Base-by-base conservation (phyloP, 1,139 yeast genomes). In the Saccharomycopsis hybrid region DNA sequence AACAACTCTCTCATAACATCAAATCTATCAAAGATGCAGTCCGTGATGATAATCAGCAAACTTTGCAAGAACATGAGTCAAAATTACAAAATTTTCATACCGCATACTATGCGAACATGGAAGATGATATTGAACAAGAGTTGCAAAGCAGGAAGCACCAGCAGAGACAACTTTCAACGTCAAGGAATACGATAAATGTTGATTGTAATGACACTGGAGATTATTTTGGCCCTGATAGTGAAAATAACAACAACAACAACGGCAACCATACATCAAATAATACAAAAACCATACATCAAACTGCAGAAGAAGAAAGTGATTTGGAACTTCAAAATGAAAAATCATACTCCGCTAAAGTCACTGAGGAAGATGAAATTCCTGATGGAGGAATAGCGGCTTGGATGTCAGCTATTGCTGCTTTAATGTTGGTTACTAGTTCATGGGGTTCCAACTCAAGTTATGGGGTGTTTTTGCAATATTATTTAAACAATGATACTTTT, bases 341-440 rank as follows among this genome's bases (percentile, higher is more conserved):
- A 8, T 29, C 9, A 29, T 25, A 41, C 5, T 37, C 9, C 25
- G 41, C 18, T 37, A 18, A 37, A 18, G 4, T 9, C 41, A 18
- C 18, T 37, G 35, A n/a, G 18, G 40, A 32, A 13, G 18, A 4
- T 9, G 43, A 27, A 13, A 18, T 33, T 1, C 80, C 83, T 1
- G 92, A 84, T 64, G 78, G 79, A 29, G 86, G 86, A 1, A 76
- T 76, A 55, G 88, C 87, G 31, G 54, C 54, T 1, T 85, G 92
- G 89, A 76, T 81, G 5, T 73, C 81, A 49, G 78, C 82, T 0
- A 50, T 74, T 2, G 76, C 84, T 56, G 77, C 77, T 0, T 69
- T 77, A 62, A 59, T 74, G 31, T 70, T 80, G 44, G 73, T 75
- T 57, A 73, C 79, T 54, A 67, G 78, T 32, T 77, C 89, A 1